phyloP scores from a whole-genome alignment of 2,329 filamentous ascomycete species.

The Pseudogymnoascus sp. region DNA sequence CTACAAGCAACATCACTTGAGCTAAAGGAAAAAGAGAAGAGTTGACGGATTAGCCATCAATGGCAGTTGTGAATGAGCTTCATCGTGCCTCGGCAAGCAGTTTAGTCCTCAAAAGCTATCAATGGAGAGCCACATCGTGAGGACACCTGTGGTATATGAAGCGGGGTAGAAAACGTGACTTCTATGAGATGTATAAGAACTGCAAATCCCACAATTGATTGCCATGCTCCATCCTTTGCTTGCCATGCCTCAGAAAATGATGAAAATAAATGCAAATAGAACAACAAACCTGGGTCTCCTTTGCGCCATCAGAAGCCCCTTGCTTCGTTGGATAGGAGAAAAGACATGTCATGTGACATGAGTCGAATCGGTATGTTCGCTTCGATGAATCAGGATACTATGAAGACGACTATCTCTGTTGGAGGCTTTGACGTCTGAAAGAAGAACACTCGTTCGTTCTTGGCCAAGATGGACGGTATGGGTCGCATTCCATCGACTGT shows the following conservation, averaged over 20 bases:
- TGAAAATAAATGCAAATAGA: background rate
- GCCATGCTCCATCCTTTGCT: background rate
- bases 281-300: background rate
- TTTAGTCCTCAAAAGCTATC: background rate
- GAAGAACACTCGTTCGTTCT: background rate
- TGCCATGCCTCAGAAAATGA: background rate
- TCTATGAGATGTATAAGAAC: background rate
- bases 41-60: background rate
- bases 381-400: background rate
- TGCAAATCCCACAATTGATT: background rate
- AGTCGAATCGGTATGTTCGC: background rate
- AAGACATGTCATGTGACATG: background rate
- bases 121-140: background rate
- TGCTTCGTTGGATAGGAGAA: background rate
- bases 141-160: background rate
- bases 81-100: background rate
- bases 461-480: background rate
- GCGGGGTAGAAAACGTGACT: background rate
- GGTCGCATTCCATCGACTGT: background rate
- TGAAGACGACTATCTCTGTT: background rate
- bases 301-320: background rate
- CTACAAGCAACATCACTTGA: background rate
- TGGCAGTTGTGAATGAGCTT: background rate
- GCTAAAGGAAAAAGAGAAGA: background rate
- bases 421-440: background rate